Percentiles rank a stretch among this genome's conserved stretches.
phyloP scores from a whole-genome alignment of 2,329 filamentous ascomycete genomes.

The Botrytis pseudocinerea region DNA sequence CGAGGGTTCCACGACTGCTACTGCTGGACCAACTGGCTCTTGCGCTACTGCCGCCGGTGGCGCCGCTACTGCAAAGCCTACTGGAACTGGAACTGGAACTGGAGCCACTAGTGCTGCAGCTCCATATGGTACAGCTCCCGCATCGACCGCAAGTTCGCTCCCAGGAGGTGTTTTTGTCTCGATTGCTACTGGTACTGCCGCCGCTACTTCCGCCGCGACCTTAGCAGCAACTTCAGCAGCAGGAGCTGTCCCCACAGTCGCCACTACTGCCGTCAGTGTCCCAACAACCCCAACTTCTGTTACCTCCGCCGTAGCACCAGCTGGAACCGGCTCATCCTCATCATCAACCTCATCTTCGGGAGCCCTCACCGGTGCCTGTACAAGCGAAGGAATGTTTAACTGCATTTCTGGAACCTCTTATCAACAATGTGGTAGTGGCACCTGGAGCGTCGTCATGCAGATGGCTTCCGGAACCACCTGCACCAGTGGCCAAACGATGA shows the following conservation, averaged over 20 bases:
- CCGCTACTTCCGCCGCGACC: conserved; percentile 21
- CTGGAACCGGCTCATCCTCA: conserved; percentile 27
- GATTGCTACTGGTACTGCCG: conserved; percentile 9
- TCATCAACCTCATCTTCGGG: conserved; percentile 24
- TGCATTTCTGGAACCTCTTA: conserved; percentile 52
- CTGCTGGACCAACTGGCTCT: conserved; percentile 35
- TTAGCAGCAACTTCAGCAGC: conserved; percentile 26
- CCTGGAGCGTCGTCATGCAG: conserved; percentile 48
- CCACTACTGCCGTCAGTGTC: conserved; percentile 17
- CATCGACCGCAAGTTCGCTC: conserved; percentile 22
- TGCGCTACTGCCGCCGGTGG: conserved; percentile 39
- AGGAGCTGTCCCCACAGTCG: conserved; percentile 25
- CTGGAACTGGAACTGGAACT: not conserved
- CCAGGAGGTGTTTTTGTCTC: conserved; percentile 15
- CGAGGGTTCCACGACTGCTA: conserved; percentile 40
- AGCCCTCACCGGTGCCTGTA: conserved; percentile 45
- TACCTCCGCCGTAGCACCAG: conserved; percentile 25
- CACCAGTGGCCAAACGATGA: conserved; percentile 44
- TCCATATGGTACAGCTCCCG: conserved; percentile 23
- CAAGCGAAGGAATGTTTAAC: conserved; percentile 55
- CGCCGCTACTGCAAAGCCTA: not conserved
- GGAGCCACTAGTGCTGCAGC: conserved; percentile 26
- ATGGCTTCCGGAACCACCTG: conserved; percentile 52
- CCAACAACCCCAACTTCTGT: conserved; percentile 25
- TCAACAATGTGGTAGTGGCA: conserved; percentile 56